Conservation (phyloP, 2,329 filamentous ascomycete genomes). For the Cladosporium oxysporum region DNA sequence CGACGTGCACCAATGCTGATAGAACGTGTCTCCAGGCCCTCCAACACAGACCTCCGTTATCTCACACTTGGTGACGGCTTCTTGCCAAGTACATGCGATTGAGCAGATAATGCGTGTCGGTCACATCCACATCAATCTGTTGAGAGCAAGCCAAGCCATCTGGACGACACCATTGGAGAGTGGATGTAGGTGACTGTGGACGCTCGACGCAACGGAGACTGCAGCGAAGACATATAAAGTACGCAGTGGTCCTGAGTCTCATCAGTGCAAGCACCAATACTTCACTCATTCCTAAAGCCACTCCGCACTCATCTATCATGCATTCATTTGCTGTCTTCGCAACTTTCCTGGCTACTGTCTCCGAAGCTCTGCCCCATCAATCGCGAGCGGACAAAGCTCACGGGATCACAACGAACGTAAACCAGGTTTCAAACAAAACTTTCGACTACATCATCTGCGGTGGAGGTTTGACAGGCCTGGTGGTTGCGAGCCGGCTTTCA, state of each 20-base stretch:
- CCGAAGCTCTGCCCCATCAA: conserved; percentile 4
- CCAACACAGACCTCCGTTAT: not conserved
- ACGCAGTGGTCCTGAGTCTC: not conserved
- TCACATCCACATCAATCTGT: not conserved
- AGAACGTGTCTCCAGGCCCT: not conserved
- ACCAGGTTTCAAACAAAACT: not conserved
- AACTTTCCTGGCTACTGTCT: not conserved
- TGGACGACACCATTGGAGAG: not conserved
- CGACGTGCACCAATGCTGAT: not conserved
- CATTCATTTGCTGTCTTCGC: not conserved
- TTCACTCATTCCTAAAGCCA: not conserved
- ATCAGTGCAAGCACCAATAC: not conserved
- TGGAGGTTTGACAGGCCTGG: conserved; percentile 32
- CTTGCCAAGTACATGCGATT: not conserved
- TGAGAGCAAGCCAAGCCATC: conserved; percentile 3
- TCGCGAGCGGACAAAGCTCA: conserved; percentile 10
- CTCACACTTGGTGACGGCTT: not conserved
- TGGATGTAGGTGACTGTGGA: not conserved
- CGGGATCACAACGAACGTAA: conserved; percentile 9
- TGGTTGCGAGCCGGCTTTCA: conserved; percentile 30
- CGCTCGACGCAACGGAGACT: not conserved
- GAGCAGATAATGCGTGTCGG: not conserved
- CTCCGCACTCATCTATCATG: not conserved
- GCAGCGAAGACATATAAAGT: not conserved
- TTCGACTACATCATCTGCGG: conserved; percentile 33